Percentiles rank a stretch among this genome's conserved stretches.
phyloP scores from a whole-genome alignment of 208 protist genomes.

The Entamoeba dispar region DNA sequence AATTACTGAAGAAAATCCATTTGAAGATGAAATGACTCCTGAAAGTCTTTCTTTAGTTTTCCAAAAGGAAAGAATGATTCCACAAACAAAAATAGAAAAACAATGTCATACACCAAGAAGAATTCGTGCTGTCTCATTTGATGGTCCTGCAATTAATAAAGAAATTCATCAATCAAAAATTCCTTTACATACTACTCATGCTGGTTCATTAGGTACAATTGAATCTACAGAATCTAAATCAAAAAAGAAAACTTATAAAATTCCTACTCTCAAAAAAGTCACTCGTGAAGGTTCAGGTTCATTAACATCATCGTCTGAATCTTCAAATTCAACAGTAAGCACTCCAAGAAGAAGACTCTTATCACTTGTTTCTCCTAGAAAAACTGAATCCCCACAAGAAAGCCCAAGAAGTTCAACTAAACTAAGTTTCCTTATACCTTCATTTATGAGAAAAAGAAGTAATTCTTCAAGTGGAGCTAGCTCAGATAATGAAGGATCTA shows the following conservation, averaged over 20 bases:
- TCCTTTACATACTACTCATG: too few species aligned
- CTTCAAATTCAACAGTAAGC: neutral
- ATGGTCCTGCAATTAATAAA: too few species aligned
- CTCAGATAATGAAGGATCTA: too few species aligned
- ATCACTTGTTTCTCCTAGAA: neutral
- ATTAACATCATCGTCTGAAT: neutral
- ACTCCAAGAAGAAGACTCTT: neutral
- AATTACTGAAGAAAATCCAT: neutral
- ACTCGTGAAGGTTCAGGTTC: neutral
- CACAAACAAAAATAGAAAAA: neutral
- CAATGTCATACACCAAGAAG: neutral
- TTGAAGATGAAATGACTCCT: neutral
- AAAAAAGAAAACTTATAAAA: neutral
- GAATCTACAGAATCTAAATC: neutral
- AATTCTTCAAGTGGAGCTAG: too few species aligned
- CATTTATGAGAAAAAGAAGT: neutral
- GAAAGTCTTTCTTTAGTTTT: neutral
- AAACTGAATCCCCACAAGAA: neutral
- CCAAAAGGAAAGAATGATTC: neutral
- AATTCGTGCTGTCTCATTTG: neutral
- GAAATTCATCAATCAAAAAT: too few species aligned
- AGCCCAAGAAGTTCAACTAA: neutral
- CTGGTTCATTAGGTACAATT: too few species aligned
- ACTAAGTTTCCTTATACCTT: neutral
- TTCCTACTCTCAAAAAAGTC: neutral